Evolutionary conservation across 306 rosid species (phyloP).

Genomic region (Lagenaria siceraria): DNA sequence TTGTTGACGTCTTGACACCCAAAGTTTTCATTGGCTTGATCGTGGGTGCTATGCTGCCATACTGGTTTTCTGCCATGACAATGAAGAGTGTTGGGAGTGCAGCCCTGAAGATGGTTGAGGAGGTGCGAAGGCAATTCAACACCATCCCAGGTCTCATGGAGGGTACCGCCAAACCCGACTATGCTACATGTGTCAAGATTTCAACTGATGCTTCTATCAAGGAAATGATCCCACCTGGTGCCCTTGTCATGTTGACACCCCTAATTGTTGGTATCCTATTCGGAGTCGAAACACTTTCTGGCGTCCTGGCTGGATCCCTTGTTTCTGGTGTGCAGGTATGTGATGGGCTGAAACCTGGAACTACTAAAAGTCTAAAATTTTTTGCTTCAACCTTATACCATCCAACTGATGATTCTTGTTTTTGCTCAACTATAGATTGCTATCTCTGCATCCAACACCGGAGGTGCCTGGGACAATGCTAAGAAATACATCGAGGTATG

Average conservation of each 20-base stretch:
- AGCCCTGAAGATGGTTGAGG: conserved; percentile 97
- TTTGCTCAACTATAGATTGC: conserved; percentile 38
- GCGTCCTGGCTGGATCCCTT: conserved; percentile 86
- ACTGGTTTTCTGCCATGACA: conserved; percentile 99
- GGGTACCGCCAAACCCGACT: conserved; percentile 87
- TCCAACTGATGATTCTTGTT: neutral
- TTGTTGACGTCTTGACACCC: conserved; percentile 80
- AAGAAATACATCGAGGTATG: conserved; percentile 91
- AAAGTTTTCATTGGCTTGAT: conserved; percentile 82
- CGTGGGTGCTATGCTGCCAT: conserved; percentile 96
- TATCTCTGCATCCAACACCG: conserved; percentile 97
- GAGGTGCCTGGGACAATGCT: conserved; percentile 99
- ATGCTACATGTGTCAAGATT: conserved; percentile 85
- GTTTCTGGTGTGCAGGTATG: conserved; percentile 92
- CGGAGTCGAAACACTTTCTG: conserved; percentile 93
- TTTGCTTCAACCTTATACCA: neutral
- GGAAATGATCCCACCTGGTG: conserved; percentile 96
- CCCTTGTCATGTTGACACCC: conserved; percentile 94
- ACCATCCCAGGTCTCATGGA: conserved; percentile 93
- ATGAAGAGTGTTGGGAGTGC: conserved; percentile 99
- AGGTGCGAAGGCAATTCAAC: conserved; percentile 87
- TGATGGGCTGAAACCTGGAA: neutral
- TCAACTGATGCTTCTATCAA: conserved; percentile 90
- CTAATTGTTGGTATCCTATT: conserved; percentile 83
- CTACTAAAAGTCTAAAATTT: neutral